A percentile compares a stretch with the other conserved stretches of the same genome.
Evolutionary conservation across 768 basidiomycete species (phyloP).

Genomic region (Agrocybe pediades): DNA sequence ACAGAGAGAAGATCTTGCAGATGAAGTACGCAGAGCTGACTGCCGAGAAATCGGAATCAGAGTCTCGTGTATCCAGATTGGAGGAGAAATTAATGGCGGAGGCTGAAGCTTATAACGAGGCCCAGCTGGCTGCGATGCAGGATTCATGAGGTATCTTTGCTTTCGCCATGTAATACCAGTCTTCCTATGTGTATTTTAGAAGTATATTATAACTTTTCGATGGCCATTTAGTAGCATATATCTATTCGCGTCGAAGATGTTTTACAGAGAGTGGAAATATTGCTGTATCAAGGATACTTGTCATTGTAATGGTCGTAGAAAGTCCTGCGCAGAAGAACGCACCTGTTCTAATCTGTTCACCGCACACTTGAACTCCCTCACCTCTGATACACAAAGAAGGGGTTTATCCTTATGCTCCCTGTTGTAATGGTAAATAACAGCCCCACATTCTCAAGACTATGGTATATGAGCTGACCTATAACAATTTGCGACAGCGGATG

Average conservation of each 20-base stretch:
- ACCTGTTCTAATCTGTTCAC: conserved; percentile 75
- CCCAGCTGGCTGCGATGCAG: conserved; percentile 68
- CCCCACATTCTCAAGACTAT: conserved; percentile 1
- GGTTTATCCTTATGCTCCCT: conserved; percentile 53
- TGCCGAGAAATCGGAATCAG: conserved; percentile 62
- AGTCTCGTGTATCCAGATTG: conserved; percentile 56
- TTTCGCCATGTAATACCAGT: conserved; percentile 18
- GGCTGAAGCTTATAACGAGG: conserved; percentile 82
- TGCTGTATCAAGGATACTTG: conserved; percentile 38
- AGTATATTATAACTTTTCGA: background rate
- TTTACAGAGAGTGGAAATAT: conserved; percentile 57
- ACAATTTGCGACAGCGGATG: conserved; percentile 69
- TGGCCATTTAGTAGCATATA: background rate
- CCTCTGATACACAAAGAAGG: conserved; percentile 77
- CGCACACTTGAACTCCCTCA: conserved; percentile 66
- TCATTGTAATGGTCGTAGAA: conserved; percentile 6
- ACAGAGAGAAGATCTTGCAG: conserved; percentile 79
- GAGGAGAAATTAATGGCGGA: conserved; percentile 90
- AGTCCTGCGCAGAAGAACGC: conserved; percentile 14
- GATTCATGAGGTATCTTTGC: conserved; percentile 20
- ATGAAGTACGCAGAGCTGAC: conserved; percentile 83
- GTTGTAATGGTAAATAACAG: conserved; percentile 22
- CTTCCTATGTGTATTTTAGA: conserved; percentile 2
- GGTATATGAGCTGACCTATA: conserved; percentile 57
- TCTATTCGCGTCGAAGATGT: background rate